Percentiles rank a stretch among this genome's conserved stretches.
These are phyloP conservation scores for Herpetospermum pedunculosum DNA, from an alignment of 306 rosid species.

Conservation along the genomic window DNA sequence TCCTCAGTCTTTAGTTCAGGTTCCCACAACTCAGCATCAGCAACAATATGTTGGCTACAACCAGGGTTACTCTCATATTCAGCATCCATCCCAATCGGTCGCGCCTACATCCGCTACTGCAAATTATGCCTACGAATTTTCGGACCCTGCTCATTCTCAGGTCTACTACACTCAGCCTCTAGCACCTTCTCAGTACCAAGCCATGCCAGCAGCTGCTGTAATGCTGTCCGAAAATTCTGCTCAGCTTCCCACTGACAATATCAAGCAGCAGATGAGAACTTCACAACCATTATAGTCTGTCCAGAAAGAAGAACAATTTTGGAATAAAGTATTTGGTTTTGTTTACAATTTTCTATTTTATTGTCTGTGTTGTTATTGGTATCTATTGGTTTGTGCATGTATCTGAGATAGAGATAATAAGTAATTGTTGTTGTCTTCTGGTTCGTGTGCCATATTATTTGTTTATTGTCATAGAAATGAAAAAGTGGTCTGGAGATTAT, in stretches of 20 bases:
- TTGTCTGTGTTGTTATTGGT: slow-evolving; percentile 40
- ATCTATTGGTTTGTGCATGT: slow-evolving; percentile 53
- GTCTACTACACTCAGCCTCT: slow-evolving; percentile 71
- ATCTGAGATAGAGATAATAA: slow-evolving; percentile 76
- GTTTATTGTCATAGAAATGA: slow-evolving; percentile 46
- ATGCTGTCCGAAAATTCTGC: slow-evolving; percentile 46
- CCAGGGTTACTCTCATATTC: slow-evolving; percentile 54
- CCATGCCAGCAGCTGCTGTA: slow-evolving; percentile 55
- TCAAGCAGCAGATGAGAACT: slow-evolving; percentile 80
- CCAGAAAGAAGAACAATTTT: slow-evolving; percentile 58
- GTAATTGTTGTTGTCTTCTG: slow-evolving; percentile 35
- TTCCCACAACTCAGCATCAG: slow-evolving; percentile 65
- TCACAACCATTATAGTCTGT: slow-evolving; percentile 45
- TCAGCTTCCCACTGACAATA: slow-evolving; percentile 56
- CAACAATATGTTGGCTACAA: slow-evolving; percentile 43
- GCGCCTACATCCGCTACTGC: slow-evolving; percentile 38
- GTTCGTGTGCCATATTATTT: slow-evolving; percentile 37
- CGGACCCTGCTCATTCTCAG: slow-evolving; percentile 62
- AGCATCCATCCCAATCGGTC: slow-evolving; percentile 74
- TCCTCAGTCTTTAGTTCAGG: slow-evolving; percentile 56
- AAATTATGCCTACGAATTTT: slow-evolving; percentile 52
- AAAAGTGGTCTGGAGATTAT: slow-evolving; percentile 43
- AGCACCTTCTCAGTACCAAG: slow-evolving; percentile 81
- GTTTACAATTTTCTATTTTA: slow-evolving; percentile 33
- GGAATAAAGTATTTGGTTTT: slow-evolving; percentile 41